Percentiles rank a stretch among this genome's conserved stretches.
phyloP scores from a whole-genome alignment of 768 basidiomycete genomes.

The Roridomyces roridus region DNA sequence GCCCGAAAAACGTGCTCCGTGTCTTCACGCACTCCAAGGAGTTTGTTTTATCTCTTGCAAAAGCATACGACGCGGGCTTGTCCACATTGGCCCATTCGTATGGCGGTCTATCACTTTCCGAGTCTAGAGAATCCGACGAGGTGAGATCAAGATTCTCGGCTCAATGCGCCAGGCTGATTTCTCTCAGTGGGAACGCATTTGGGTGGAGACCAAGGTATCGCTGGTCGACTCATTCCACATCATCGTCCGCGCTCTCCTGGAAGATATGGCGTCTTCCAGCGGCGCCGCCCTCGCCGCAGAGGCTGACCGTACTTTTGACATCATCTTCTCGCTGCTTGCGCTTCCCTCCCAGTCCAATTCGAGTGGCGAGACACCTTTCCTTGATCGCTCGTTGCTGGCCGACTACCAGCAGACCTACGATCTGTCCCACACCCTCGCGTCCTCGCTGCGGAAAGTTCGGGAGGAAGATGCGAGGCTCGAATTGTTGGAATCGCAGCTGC shows the following conservation, averaged over 20 bases:
- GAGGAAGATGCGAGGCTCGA: conserved; percentile 67
- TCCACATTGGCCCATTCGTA: conserved; percentile 61
- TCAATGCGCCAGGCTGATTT: background rate
- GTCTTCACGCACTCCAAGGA: conserved; percentile 57
- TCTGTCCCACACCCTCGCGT: conserved; percentile 55
- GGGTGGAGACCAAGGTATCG: conserved; percentile 76
- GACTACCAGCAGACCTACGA: conserved; percentile 78
- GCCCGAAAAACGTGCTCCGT: conserved; percentile 54
- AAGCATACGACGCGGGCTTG: conserved; percentile 66
- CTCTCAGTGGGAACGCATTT: conserved; percentile 67
- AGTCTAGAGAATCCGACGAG: conserved; percentile 29
- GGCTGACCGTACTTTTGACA: conserved; percentile 60
- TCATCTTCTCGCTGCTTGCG: conserved; percentile 65
- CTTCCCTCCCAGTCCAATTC: conserved; percentile 43
- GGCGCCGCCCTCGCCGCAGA: conserved; percentile 51
- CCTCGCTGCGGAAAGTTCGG: conserved; percentile 47
- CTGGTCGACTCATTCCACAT: conserved; percentile 74
- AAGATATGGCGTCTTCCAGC: conserved; percentile 50
- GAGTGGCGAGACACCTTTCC: conserved; percentile 55
- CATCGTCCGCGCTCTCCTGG: conserved; percentile 55
- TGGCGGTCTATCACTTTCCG: conserved; percentile 53
- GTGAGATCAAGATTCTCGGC: conserved; percentile 46
- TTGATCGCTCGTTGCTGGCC: conserved; percentile 68
- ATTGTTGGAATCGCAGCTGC: conserved; percentile 58
- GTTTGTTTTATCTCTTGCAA: conserved; percentile 63